phyloP scores from a whole-genome alignment of 192 early-diverging fungal species.

The Ambispora gerdemannii region DNA sequence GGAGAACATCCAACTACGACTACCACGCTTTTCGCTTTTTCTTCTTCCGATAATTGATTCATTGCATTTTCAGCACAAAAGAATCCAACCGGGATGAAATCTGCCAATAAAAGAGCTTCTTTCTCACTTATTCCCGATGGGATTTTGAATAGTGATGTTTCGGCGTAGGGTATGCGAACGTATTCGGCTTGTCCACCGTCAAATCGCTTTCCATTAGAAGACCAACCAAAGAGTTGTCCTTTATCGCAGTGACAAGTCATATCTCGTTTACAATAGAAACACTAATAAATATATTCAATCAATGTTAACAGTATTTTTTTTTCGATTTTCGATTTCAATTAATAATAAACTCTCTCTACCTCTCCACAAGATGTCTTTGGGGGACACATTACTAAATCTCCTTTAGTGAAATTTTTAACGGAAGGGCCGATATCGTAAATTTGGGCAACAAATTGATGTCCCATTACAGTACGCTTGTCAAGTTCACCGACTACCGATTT shows the following conservation, averaged over 20 bases:
- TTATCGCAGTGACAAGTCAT: slow-evolving; percentile 47
- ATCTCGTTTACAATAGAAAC: slow-evolving; percentile 38
- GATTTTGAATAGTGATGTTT: slow-evolving; percentile 43
- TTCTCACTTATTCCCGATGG: slow-evolving; percentile 37
- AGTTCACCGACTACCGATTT: slow-evolving; percentile 41
- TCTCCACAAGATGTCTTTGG: slow-evolving; percentile 43
- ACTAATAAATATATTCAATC: background rate
- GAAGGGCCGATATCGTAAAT: slow-evolving; percentile 42
- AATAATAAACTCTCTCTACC: no score
- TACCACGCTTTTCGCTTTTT: slow-evolving; percentile 18
- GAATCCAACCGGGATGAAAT: slow-evolving; percentile 55
- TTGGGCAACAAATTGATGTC: slow-evolving; percentile 53
- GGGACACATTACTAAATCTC: slow-evolving; percentile 45
- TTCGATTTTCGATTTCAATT: no score
- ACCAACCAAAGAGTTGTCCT: slow-evolving; percentile 47
- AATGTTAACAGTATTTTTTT: no score
- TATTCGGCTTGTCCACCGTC: slow-evolving; percentile 57
- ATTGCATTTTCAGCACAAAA: slow-evolving; percentile 53
- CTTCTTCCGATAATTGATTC: background rate
- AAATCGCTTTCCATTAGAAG: slow-evolving; percentile 35
- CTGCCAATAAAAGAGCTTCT: slow-evolving; percentile 48
- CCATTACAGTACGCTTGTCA: slow-evolving; percentile 44
- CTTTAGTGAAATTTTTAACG: slow-evolving; percentile 34
- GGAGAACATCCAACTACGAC: slow-evolving; percentile 56
- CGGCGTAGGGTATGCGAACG: slow-evolving; percentile 49